A percentile compares a stretch with the other conserved stretches of the same genome.
These are phyloP conservation scores for Podospora pseudoanserina DNA, from an alignment of 495 filamentous ascomycete species.

Conservation along the genomic window DNA sequence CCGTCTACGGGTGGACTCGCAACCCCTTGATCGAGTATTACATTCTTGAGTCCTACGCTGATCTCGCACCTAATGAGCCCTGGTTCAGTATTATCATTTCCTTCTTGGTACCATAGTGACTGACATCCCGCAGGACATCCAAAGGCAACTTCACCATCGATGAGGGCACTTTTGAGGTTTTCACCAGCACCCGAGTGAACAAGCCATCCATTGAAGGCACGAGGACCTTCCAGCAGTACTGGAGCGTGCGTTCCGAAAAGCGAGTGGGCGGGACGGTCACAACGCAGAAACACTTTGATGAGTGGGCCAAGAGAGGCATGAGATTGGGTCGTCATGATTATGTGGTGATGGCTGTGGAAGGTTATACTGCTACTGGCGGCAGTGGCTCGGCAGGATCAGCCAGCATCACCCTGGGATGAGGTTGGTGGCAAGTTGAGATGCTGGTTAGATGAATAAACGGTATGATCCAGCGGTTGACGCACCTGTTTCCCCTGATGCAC, in stretches of 20 bases:
- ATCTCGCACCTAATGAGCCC: conserved; percentile 50
- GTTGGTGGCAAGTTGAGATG: background rate
- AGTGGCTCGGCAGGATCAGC: conserved; percentile 20
- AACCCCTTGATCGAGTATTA: conserved; percentile 65
- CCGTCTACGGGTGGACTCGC: conserved; percentile 63
- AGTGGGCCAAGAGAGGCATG: conserved; percentile 51
- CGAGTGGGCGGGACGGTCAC: conserved; percentile 51
- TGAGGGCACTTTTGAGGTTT: conserved; percentile 56
- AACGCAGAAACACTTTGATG: conserved; percentile 54
- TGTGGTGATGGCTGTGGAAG: conserved; percentile 57
- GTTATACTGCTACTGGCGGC: conserved; percentile 41
- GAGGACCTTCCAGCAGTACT: conserved; percentile 61
- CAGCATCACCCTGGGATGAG: conserved; percentile 15
- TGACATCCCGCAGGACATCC: conserved; percentile 25
- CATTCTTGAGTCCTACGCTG: conserved; percentile 58
- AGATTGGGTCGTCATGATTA: conserved; percentile 52
- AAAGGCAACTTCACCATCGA: conserved; percentile 55
- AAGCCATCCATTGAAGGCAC: conserved; percentile 59
- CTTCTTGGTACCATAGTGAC: background rate
- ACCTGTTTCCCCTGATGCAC: background rate
- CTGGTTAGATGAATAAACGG: background rate
- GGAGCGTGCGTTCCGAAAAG: conserved; percentile 55
- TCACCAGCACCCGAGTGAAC: conserved; percentile 52
- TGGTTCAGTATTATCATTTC: conserved; percentile 17
- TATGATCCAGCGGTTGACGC: background rate